Base-by-base conservation (phyloP, 176 grass and related monocot species). In the Cocos nucifera region DNA sequence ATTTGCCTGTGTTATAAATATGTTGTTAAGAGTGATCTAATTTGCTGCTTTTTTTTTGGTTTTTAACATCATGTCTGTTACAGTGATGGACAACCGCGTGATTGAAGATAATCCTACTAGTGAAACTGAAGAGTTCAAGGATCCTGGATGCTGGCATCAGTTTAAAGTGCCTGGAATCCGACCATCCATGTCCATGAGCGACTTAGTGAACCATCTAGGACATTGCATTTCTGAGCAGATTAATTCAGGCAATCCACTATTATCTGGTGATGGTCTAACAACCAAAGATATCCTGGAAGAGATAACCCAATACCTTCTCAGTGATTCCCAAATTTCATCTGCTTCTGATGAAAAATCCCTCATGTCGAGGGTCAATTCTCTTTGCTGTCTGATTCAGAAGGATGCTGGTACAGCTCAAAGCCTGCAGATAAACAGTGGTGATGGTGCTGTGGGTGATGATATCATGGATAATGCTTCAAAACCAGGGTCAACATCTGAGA, bases 341-440 rank as follows among this genome's bases (percentile, higher is more conserved):
- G 3, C 79, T 22, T 64, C 69, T 15, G 85, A 95, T 63, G 85
- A 95, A 63, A 75, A 67, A 44, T 83, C 73, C 65, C 62, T 95
- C 21, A 89, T 95, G 89, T 83, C 76, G 3, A 82, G 82, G 65
- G 89, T 95, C 50, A 80, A 95, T 60, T 95, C 89, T 48, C 76
- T 95, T 3, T 95, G 85, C 62, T 78, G 71, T 53, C 57, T 95
- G 57, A 75, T 95, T 51, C 76, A 95, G 19, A 88, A 62, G 61
- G 85, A 83, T 53, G 27, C 64, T 55, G 16, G 14, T 15, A 50
- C 68, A 28, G 49, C 22, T 4, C 25, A 61, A 23, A 55, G 16
- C 22, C 24, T 59, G 44, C 63, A 60, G 62, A 50, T 21, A 16
- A 21, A 17, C 22, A 60, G 15, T 49, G 17, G 20, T 27, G 16